phyloP scores from a whole-genome alignment of 1,284 basidiomycete genomes.

The Leccinum pallidistipes region DNA sequence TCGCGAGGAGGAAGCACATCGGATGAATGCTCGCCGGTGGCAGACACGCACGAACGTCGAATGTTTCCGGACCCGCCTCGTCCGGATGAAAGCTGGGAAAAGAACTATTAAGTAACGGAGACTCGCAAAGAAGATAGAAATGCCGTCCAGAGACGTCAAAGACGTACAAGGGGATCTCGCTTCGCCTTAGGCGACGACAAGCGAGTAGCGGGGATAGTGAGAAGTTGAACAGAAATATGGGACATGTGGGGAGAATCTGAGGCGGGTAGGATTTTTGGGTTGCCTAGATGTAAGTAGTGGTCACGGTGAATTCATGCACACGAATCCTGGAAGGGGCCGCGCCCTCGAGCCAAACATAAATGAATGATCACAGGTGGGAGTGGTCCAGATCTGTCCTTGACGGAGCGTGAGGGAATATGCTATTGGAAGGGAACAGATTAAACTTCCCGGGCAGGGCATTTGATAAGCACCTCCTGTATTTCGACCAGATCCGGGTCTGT shows the following conservation, averaged over 20 bases:
- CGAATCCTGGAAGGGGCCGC: neutral
- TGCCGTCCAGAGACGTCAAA: neutral
- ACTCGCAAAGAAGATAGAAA: neutral
- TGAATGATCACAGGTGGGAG: constrained; percentile 6
- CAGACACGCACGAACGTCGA: constrained; percentile 41
- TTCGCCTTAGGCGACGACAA: constrained; percentile 33
- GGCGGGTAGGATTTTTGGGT: neutral
- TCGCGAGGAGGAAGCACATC: constrained; percentile 27
- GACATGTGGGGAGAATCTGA: constrained; percentile 9
- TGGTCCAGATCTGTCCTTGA: constrained; percentile 4
- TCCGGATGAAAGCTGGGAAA: constrained; percentile 53
- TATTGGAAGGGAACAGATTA: neutral
- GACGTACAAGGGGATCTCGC: constrained; percentile 39
- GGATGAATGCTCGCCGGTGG: constrained; percentile 31
- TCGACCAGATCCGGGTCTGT: constrained; percentile 2
- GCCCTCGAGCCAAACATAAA: constrained; percentile 19
- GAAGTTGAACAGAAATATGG: constrained; percentile 6
- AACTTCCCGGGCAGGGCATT: neutral
- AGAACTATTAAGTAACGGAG: neutral
- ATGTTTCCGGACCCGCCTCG: constrained; percentile 71
- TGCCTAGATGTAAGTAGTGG: neutral
- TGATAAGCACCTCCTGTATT: constrained; percentile 24
- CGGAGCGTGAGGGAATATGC: neutral
- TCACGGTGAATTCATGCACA: neutral
- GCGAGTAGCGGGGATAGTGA: neutral